These are phyloP conservation scores for Sporothrix luriei DNA, from an alignment of 2,329 filamentous ascomycete species.

Conservation along the genomic window DNA sequence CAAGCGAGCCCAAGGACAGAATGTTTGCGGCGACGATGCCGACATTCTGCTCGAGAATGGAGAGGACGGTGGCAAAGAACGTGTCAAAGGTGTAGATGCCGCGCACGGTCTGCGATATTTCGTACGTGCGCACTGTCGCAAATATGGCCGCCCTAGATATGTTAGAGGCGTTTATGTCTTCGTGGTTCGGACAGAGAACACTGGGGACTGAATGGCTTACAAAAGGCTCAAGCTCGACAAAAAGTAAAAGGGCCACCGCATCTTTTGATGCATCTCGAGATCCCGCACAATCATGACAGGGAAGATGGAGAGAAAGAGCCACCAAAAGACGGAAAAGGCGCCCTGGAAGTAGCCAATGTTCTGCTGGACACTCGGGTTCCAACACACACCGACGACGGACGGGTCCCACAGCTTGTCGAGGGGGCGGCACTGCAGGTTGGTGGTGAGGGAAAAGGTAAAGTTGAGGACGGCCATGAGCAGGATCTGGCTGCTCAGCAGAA, in stretches of 20 bases:
- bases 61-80: constrained; percentile 43
- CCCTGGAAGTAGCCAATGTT: constrained; percentile 46
- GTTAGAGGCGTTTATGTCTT: background rate
- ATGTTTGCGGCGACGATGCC: constrained; percentile 46
- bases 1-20: constrained; percentile 43
- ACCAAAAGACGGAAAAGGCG: constrained; percentile 45
- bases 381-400: constrained; percentile 41
- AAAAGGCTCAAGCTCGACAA: constrained; percentile 41
- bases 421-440: constrained; percentile 46
- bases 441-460: constrained; percentile 42
- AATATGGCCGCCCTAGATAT: constrained; percentile 41
- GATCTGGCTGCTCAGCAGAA: constrained; percentile 41
- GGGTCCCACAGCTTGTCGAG: constrained; percentile 46
- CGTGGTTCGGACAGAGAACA: too few species aligned
- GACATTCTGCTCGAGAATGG: constrained; percentile 46
- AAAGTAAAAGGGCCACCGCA: constrained; percentile 45
- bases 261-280: constrained; percentile 38
- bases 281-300: constrained; percentile 42
- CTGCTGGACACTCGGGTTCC: constrained; percentile 41
- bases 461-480: constrained; percentile 43
- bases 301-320: constrained; percentile 45
- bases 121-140: constrained; percentile 43
- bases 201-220: constrained; percentile 36
- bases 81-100: constrained; percentile 41
- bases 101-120: constrained; percentile 41